These are phyloP conservation scores for Galerina marginata DNA, from an alignment of 768 basidiomycete genomes.

Conservation along the genomic window DNA sequence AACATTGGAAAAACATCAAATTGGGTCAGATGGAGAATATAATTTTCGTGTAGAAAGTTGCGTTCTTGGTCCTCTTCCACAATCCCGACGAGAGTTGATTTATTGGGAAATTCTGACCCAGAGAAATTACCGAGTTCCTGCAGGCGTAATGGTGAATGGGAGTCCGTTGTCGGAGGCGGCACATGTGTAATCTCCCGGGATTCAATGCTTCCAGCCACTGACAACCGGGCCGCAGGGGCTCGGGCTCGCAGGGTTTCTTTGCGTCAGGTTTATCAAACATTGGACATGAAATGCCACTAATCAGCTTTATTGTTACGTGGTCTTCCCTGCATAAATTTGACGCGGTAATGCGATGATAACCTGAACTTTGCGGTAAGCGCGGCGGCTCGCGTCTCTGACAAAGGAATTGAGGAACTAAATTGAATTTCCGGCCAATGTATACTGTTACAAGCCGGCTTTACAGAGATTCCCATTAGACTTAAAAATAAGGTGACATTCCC, in stretches of 20 bases:
- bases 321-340: neutral
- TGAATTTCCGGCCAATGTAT: neutral
- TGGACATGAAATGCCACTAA: slow-evolving; percentile 8
- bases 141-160: neutral
- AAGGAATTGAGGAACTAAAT: slow-evolving; percentile 3
- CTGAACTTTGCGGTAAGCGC: neutral
- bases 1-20: neutral
- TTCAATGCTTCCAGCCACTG: neutral
- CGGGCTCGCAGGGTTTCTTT: neutral
- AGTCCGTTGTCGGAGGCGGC: slow-evolving; percentile 1
- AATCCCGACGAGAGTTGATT: neutral
- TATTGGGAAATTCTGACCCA: slow-evolving; percentile 4
- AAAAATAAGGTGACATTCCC: too few relatives aligned
- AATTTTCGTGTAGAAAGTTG: neutral
- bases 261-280: neutral
- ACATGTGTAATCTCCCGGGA: slow-evolving; percentile 5
- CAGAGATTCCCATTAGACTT: too few relatives aligned
- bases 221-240: neutral
- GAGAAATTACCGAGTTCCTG: neutral
- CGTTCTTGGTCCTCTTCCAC: neutral
- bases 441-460: too few relatives aligned
- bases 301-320: slow-evolving; percentile 6
- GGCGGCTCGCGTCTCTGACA: slow-evolving; percentile 1
- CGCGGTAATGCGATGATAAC: neutral
- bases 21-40: neutral